A percentile compares a stretch with the other conserved stretches of the same genome.
phyloP scores from a whole-genome alignment of 176 grass and related monocot genomes.

The Cocos nucifera region DNA sequence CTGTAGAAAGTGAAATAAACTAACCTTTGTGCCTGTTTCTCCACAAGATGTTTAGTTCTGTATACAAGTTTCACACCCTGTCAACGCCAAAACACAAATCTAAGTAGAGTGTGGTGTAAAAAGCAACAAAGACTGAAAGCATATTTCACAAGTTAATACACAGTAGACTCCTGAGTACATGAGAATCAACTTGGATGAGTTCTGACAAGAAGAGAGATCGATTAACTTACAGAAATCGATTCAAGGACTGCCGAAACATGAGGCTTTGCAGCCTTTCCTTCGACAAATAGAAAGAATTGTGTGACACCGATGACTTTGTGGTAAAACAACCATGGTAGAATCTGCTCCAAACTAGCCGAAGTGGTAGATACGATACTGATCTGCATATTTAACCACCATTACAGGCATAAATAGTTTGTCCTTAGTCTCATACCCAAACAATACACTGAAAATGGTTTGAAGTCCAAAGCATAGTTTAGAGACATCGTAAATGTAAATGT shows the following conservation, averaged over 20 bases:
- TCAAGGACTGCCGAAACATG: slow-evolving; percentile 75
- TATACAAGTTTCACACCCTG: slow-evolving; percentile 91
- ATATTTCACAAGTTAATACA: no score
- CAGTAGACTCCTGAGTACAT: no score
- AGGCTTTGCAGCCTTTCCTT: slow-evolving; percentile 82
- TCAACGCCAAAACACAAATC: neutral
- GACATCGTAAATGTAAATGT: no score
- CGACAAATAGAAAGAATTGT: slow-evolving; percentile 88
- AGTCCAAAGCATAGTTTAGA: no score
- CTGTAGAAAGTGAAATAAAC: neutral
- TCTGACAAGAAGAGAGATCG: no score
- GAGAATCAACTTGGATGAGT: no score
- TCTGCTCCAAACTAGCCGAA: slow-evolving; percentile 84
- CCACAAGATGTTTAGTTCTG: slow-evolving; percentile 71
- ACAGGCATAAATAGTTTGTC: no score
- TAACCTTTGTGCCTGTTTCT: slow-evolving; percentile 73
- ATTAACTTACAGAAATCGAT: slow-evolving; percentile 57
- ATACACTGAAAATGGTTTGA: no score
- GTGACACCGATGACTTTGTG: slow-evolving; percentile 78
- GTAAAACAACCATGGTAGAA: slow-evolving; percentile 90
- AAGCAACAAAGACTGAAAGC: no score
- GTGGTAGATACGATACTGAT: slow-evolving; percentile 82
- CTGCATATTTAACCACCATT: slow-evolving; percentile 17
- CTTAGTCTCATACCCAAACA: no score
- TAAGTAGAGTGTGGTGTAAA: no score